Conservation (phyloP, 2,329 filamentous ascomycete species). For the Neodidymelliopsis sp. region DNA sequence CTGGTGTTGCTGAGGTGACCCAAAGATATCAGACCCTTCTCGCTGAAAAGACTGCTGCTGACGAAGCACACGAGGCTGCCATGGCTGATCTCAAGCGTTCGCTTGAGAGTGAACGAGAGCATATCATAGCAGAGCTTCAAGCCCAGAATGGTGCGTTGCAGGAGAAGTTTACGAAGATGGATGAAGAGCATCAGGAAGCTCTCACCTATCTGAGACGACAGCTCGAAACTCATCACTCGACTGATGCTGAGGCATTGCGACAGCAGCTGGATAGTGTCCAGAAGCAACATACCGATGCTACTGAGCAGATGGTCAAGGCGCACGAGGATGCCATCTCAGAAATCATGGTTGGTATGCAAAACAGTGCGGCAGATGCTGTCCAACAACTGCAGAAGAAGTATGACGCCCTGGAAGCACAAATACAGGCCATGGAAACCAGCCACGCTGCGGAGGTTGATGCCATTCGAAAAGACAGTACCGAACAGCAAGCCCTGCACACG, state of each 20-base stretch:
- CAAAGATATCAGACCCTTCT: slow-evolving; percentile 23
- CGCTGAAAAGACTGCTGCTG: slow-evolving; percentile 31
- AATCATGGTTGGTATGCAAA: slow-evolving; percentile 45
- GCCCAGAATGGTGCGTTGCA: slow-evolving; percentile 34
- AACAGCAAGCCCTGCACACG: slow-evolving; percentile 24
- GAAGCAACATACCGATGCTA: slow-evolving; percentile 36
- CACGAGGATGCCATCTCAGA: slow-evolving; percentile 48
- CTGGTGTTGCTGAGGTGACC: slow-evolving; percentile 17
- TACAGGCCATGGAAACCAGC: slow-evolving; percentile 26
- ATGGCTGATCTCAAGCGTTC: slow-evolving; percentile 37
- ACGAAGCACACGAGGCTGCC: slow-evolving; percentile 40
- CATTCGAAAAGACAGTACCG: slow-evolving; percentile 23
- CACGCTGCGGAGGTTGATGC: slow-evolving; percentile 35
- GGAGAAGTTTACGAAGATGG: slow-evolving; percentile 29
- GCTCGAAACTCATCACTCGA: slow-evolving; percentile 40
- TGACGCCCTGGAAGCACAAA: slow-evolving; percentile 32
- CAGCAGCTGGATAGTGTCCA: slow-evolving; percentile 39
- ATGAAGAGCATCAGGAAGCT: slow-evolving; percentile 43
- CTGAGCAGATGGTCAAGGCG: slow-evolving; percentile 41
- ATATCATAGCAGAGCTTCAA: slow-evolving; percentile 33
- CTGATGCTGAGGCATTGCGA: slow-evolving; percentile 31
- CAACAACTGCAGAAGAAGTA: slow-evolving; percentile 46
- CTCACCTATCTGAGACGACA: slow-evolving; percentile 41
- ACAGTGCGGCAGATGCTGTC: slow-evolving; percentile 41
- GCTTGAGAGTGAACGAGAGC: slow-evolving; percentile 37